Base-by-base conservation (phyloP, 2,329 filamentous ascomycete species). In the Stenocarpella maydis region DNA sequence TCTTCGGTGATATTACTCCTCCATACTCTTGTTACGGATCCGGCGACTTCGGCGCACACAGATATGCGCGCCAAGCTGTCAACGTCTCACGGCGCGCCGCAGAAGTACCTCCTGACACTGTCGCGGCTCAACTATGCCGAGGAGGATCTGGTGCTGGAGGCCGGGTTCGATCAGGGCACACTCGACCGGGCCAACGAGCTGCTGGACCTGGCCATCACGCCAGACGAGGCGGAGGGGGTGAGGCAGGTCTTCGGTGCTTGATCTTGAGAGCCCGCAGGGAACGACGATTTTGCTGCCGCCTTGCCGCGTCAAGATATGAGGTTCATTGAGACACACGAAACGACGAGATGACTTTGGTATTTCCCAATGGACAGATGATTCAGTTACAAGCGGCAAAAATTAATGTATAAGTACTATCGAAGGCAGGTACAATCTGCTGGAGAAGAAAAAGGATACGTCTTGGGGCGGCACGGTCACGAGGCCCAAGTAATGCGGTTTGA, bases 101-200 rank as follows among this genome's bases (percentile, higher is more conserved):
- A 97, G 76, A 94, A 94, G 65, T 95, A 97, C 75, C 83, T 97
- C 1, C 87, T 98, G 12, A 89, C 90, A 2, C 82, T 99, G 53
- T 94, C 93, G 0, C 83, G 95, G 50, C 82, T 98, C n/a, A 94
- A 93, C 0, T 98, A 97, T 78, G 91, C 89, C 7, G 88, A 90
- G 61, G 93, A 97, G 71, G 91, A 93, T 37, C 79, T 92, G 10
- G 87, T 96, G 14, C 85, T 97, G 34, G 94, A 98, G 79, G 84
- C 85, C 1, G 91, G 91, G 0, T 91, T 97, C 65, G 91, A 92
- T 43, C 88, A 91, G 34, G 92, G 93, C 72, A 93, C 94, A 1
- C 88, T 91, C 1, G 92, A 95, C 72, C 90, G 91, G 79, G 95
- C 96, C 4, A 91, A 95, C 74, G 89, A 92, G 75, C 83, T 99